Evolutionary conservation across 2,329 filamentous ascomycete species (phyloP).

Genomic region (Nannizziopsis arthrosporioides): DNA sequence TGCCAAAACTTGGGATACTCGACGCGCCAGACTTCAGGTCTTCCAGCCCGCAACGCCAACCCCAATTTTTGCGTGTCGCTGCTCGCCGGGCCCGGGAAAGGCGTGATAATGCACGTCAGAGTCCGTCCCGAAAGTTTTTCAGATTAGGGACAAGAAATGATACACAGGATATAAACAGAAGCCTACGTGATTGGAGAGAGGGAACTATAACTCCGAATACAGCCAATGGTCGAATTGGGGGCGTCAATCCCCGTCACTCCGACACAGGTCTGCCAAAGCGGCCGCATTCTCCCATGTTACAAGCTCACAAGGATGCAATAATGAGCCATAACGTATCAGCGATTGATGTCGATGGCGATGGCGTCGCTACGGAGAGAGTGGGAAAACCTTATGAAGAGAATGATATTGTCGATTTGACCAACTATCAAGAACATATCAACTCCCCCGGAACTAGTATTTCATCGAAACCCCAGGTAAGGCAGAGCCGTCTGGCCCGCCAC

Average conservation of each 20-base stretch:
- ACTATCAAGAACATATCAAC: background rate
- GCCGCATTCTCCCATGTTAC: background rate
- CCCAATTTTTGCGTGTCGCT: conserved; percentile 47
- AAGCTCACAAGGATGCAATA: background rate
- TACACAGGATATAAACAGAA: conserved; percentile 43
- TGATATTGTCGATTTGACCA: background rate
- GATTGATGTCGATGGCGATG: background rate
- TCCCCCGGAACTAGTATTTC: background rate
- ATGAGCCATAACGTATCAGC: background rate
- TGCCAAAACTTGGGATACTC: conserved; percentile 38
- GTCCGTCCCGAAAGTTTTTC: conserved; percentile 42
- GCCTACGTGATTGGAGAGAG: conserved; percentile 41
- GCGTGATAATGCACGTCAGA: conserved; percentile 40
- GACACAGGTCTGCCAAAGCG: background rate
- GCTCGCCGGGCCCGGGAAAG: conserved; percentile 40
- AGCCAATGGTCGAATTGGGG: background rate
- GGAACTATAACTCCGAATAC: conserved; percentile 29
- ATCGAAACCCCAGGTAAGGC: background rate
- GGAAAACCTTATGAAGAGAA: background rate
- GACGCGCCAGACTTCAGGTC: conserved; percentile 36
- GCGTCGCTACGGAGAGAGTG: background rate
- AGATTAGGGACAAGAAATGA: conserved; percentile 42
- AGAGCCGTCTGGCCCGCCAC: conserved; percentile 25
- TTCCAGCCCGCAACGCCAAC: conserved; percentile 25
- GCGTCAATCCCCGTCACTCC: background rate